Evolutionary conservation across 2,329 filamentous ascomycete species (phyloP).

Genomic region (Cadophora luteo-olivacea): DNA sequence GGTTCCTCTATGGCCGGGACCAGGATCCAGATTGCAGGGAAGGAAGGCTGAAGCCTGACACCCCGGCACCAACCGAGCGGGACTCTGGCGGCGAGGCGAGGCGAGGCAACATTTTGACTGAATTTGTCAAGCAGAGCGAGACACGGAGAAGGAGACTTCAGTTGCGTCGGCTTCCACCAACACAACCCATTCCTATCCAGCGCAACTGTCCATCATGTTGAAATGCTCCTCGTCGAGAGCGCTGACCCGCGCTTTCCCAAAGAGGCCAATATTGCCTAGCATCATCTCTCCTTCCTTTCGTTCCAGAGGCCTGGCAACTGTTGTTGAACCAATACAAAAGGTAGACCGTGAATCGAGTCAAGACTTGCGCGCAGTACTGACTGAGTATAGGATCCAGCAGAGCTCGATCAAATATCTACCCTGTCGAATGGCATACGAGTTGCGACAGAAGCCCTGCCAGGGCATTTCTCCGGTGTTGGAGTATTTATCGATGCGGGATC

Average conservation of each 20-base stretch:
- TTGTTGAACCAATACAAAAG: slow-evolving; percentile 45
- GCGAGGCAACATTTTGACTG: slow-evolving; percentile 15
- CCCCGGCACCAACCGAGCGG: slow-evolving; percentile 6
- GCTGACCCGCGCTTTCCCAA: slow-evolving; percentile 34
- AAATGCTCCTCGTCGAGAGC: slow-evolving; percentile 39
- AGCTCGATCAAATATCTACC: slow-evolving; percentile 86
- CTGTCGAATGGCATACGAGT: slow-evolving; percentile 93
- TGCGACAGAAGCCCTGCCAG: slow-evolving; percentile 91
- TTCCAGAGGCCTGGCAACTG: slow-evolving; percentile 43
- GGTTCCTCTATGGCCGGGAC: too few relatives aligned
- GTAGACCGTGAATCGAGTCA: slow-evolving; percentile 27
- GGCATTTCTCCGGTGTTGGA: slow-evolving; percentile 92
- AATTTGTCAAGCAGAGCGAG: slow-evolving; percentile 10
- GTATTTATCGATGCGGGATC: slow-evolving; percentile 97
- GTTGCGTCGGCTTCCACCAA: slow-evolving; percentile 9
- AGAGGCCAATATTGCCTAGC: slow-evolving; percentile 27
- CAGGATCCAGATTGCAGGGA: not conserved
- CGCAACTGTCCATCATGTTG: slow-evolving; percentile 38
- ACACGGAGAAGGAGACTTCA: not conserved
- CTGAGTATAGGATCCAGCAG: slow-evolving; percentile 72
- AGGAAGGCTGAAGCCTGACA: slow-evolving; percentile 10
- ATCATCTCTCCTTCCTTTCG: slow-evolving; percentile 37
- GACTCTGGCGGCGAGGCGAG: slow-evolving; percentile 2
- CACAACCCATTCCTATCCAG: not conserved
- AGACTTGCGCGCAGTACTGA: slow-evolving; percentile 30